Conservation (phyloP, 2,329 filamentous ascomycete species). For the Trichoderma sp. region DNA sequence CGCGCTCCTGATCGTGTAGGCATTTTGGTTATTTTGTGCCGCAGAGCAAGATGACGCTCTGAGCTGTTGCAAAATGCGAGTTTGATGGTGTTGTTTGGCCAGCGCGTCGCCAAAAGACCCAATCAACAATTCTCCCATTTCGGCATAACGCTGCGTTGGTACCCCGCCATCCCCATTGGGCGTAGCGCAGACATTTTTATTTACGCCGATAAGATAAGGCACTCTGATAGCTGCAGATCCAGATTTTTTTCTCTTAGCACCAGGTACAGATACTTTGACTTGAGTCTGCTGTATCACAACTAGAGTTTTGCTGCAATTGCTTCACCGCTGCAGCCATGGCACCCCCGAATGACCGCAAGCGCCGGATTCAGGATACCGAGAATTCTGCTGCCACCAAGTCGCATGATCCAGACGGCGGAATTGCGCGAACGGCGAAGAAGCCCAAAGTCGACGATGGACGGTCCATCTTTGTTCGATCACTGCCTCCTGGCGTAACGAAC, state of each 20-base stretch:
- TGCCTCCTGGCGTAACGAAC: slow-evolving; percentile 76
- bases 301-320: slow-evolving; percentile 1
- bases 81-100: slow-evolving; percentile 25
- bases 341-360: slow-evolving; percentile 40
- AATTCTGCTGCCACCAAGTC: slow-evolving; percentile 35
- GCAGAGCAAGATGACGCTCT: not conserved
- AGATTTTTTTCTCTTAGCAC: slow-evolving; percentile 16
- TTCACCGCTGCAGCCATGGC: slow-evolving; percentile 32
- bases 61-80: not conserved
- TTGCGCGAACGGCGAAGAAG: slow-evolving; percentile 51
- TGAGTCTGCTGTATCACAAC: not conserved
- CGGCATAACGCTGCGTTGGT: slow-evolving; percentile 21
- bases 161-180: slow-evolving; percentile 23
- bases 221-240: not conserved
- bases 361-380: slow-evolving; percentile 40
- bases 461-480: slow-evolving; percentile 87
- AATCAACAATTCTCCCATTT: slow-evolving; percentile 27
- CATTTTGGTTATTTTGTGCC: slow-evolving; percentile 41
- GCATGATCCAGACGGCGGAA: slow-evolving; percentile 38
- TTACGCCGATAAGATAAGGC: slow-evolving; percentile 20
- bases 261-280: not conserved
- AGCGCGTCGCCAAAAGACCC: slow-evolving; percentile 12
- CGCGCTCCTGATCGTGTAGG: slow-evolving; percentile 52
- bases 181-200: not conserved
- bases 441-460: slow-evolving; percentile 61